phyloP scores from a whole-genome alignment of 306 rosid species.

The Vigna unguiculata region DNA sequence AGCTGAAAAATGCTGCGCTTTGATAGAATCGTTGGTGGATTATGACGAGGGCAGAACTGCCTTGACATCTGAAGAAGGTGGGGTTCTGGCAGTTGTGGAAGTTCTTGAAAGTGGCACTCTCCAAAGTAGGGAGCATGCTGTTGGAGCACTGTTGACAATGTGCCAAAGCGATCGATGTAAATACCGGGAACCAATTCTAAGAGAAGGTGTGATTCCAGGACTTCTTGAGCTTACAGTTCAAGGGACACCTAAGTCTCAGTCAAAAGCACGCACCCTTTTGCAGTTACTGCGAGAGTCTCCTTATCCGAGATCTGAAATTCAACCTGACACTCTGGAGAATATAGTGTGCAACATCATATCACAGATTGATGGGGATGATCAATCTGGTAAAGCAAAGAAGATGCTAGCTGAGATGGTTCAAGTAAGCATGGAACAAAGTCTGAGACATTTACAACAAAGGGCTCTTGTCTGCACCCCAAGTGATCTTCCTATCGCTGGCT shows the following conservation, averaged over 20 bases:
- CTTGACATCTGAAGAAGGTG: constrained; percentile 88
- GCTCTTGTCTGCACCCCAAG: constrained; percentile 92
- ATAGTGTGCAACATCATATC: constrained; percentile 93
- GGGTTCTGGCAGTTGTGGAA: constrained; percentile 91
- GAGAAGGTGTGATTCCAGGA: constrained; percentile 97
- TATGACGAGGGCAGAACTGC: constrained; percentile 77
- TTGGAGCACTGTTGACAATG: constrained; percentile 84
- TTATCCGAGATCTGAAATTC: constrained; percentile 78
- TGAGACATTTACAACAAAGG: constrained; percentile 91
- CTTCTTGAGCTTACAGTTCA: constrained; percentile 97
- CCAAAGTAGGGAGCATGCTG: constrained; percentile 89
- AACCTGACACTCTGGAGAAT: constrained; percentile 92
- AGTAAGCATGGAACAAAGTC: constrained; percentile 98
- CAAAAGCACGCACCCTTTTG: constrained; percentile 77
- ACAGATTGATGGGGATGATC: constrained; percentile 91
- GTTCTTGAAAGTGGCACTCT: constrained; percentile 88
- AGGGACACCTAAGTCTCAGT: constrained; percentile 90
- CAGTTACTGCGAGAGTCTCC: constrained; percentile 84
- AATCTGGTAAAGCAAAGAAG: constrained; percentile 88
- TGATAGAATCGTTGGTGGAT: constrained; percentile 82
- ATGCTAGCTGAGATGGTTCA: constrained; percentile 99
- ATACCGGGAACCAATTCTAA: constrained; percentile 90
- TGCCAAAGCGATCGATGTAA: constrained; percentile 84
- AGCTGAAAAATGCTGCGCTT: constrained; percentile 86
- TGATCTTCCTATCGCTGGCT: constrained; percentile 72